Conservation (phyloP, 2,329 filamentous ascomycete species). For the Drechslerella dactyloides region DNA sequence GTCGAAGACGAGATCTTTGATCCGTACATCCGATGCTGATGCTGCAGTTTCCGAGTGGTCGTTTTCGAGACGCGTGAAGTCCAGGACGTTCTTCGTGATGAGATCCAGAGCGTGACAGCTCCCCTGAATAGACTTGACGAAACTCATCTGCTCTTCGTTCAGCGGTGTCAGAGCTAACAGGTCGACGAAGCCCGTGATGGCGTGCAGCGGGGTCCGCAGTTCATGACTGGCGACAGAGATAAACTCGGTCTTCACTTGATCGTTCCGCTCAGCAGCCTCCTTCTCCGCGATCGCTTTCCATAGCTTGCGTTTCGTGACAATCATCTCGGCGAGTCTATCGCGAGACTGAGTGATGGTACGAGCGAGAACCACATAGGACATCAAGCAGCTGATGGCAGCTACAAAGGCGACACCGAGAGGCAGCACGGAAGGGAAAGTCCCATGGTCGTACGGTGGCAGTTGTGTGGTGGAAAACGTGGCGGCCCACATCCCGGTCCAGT, state of each 20-base stretch:
- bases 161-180: conserved; percentile 64
- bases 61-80: conserved; percentile 56
- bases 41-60: conserved; percentile 43
- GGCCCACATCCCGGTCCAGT: conserved; percentile 50
- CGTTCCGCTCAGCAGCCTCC: conserved; percentile 52
- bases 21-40: conserved; percentile 31
- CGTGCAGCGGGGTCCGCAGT: conserved; percentile 68
- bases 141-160: conserved; percentile 61
- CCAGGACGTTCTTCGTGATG: conserved; percentile 64
- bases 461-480: conserved; percentile 42
- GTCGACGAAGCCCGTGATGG: conserved; percentile 65
- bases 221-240: conserved; percentile 69
- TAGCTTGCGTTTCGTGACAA: conserved; percentile 46
- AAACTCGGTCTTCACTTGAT: conserved; percentile 66
- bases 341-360: conserved; percentile 49
- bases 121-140: conserved; percentile 63
- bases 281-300: conserved; percentile 50
- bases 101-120: conserved; percentile 64
- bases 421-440: conserved; percentile 34
- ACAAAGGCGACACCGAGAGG: conserved; percentile 46
- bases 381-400: conserved; percentile 45
- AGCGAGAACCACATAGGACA: conserved; percentile 49
- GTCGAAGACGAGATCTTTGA: conserved; percentile 46
- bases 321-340: conserved; percentile 45
- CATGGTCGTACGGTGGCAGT: conserved; percentile 42